Evolutionary conservation across 2,329 filamentous ascomycete genomes (phyloP), one percentile per base, ranked within the genome.

Genomic region (Microdochium nivale): DNA sequence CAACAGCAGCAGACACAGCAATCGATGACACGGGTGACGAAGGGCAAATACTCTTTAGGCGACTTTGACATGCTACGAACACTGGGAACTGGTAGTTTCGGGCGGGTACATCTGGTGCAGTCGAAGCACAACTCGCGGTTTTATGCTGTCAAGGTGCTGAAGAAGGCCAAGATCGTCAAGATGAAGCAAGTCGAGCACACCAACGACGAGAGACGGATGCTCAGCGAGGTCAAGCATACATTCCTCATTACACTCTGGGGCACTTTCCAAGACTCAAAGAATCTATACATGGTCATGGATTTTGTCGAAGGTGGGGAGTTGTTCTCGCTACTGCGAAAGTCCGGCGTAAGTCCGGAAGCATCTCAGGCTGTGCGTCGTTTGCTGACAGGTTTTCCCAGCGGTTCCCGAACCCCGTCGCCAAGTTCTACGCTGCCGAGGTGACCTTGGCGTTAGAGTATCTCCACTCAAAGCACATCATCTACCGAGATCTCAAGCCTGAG

Each of bases 121-220:
- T 96, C 91, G 58, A 94, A 91, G 71, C 94, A 99, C 74, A 99
- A 99, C 70, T 88, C 95, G 72, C 86, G 94, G 55, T 99, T 91
- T 77, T 99, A 99, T 72, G 94, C 94, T 47, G 86, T 99, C 71
- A 99, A 99, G 75, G 94, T 99, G 58, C 75, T 99, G 71, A 99
- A 99, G 71, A 99, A 99, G 79, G 86, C 86, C 48, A 94, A 99
- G 73, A 92, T 99, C 51, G 90, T 99, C 70, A 96, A 96, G 77
- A 97, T 99, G 94, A 99, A 99, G 81, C 94, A 99, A 72, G 90
- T 99, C 54, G 94, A 99, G 72, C 94, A 99, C 73, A 99, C 94
- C 59, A 99, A 99, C 65, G 94, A 99, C 70, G 94, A 99, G 75
- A 81, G 94, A 59, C 84, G 82, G 62, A 99, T 99, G 94, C 75